A percentile compares a stretch with the other conserved stretches of the same genome.
These are phyloP conservation scores for Ceratocystis colombiana DNA, from an alignment of 2,329 filamentous ascomycete genomes.

Conservation along the genomic window DNA sequence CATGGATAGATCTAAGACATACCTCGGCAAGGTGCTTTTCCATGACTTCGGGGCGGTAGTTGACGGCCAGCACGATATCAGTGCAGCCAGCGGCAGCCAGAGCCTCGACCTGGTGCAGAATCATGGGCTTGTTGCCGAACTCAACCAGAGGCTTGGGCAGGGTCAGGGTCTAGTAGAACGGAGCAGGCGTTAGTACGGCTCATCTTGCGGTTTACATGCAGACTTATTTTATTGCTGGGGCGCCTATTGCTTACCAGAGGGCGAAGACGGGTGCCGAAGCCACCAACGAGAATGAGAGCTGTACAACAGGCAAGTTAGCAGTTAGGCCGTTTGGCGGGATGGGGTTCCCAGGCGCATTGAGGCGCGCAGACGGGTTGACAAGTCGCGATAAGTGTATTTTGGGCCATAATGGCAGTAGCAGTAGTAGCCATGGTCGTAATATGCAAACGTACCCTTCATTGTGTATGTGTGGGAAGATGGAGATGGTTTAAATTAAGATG, in stretches of 20 bases:
- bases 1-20: conserved; percentile 30
- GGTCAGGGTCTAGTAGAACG: conserved; percentile 65
- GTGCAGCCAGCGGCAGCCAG: conserved; percentile 88
- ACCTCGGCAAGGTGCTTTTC: conserved; percentile 85
- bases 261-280: conserved; percentile 94
- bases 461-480: conserved; percentile 28
- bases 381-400: neutral
- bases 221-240: neutral
- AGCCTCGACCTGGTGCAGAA: conserved; percentile 93
- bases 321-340: neutral
- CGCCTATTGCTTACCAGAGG: conserved; percentile 60
- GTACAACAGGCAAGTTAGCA: conserved; percentile 26
- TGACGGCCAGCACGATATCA: conserved; percentile 95
- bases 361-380: neutral
- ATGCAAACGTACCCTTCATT: conserved; percentile 33
- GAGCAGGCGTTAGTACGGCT: conserved; percentile 5
- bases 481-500: conserved; percentile 23
- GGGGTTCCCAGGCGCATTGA: neutral
- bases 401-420: neutral
- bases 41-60: conserved; percentile 98
- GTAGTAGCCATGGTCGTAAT: neutral
- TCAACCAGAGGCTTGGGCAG: conserved; percentile 93
- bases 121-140: conserved; percentile 99
- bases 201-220: neutral
- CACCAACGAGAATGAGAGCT: conserved; percentile 98